Evolutionary conservation across 345 rosid genomes (phyloP).

Genomic region (Eucalyptus regnans): DNA sequence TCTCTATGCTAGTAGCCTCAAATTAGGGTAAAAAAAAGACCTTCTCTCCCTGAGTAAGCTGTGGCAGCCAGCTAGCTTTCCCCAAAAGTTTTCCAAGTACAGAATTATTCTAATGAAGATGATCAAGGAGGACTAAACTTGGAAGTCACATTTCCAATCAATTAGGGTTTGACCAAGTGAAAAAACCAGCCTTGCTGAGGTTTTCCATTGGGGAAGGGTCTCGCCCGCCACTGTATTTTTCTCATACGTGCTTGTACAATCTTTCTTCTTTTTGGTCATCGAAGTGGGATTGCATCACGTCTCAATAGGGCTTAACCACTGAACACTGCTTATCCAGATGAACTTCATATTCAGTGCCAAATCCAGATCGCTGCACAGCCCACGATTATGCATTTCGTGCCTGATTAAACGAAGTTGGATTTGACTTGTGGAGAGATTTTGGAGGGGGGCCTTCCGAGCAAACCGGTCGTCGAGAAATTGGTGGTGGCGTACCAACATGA

Average conservation of each 20-base stretch:
- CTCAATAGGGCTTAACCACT: background rate
- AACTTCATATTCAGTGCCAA: background rate
- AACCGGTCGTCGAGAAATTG: background rate
- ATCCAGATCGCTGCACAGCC: background rate
- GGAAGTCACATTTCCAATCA: background rate
- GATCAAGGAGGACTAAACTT: background rate
- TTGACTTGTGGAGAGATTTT: background rate
- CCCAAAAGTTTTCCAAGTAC: background rate
- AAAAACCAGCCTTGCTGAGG: background rate
- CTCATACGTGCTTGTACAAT: background rate
- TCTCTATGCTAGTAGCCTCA: background rate
- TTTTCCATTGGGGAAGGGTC: background rate
- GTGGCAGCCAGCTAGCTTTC: background rate
- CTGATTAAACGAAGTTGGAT: background rate
- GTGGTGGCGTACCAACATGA: background rate
- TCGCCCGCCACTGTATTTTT: background rate
- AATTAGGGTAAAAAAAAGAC: background rate
- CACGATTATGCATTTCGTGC: background rate
- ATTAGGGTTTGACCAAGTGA: background rate
- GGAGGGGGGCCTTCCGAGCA: background rate
- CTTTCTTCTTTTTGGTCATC: background rate
- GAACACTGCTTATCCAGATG: background rate
- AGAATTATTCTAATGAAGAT: background rate
- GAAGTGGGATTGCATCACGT: background rate
- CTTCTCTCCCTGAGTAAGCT: background rate